Percentiles rank a stretch among this genome's conserved stretches.
Conservation (phyloP, 2,329 filamentous ascomycete genomes). For the Sporothrix globosa region DNA sequence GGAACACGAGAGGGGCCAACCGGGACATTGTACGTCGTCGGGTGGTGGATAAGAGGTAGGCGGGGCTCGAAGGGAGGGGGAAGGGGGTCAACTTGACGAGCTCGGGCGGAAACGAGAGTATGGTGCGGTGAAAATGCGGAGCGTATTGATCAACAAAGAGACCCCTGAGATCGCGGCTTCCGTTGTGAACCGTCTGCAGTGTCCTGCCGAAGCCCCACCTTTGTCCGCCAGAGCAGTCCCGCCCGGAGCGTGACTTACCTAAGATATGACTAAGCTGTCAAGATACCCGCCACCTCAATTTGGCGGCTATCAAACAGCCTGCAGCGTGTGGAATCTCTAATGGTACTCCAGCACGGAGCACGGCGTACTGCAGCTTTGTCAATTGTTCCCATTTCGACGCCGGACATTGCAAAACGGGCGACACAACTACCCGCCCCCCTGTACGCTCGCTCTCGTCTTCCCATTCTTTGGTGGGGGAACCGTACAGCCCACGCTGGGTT, state of each 20-base stretch:
- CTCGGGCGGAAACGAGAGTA: not conserved
- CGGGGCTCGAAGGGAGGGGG: not conserved
- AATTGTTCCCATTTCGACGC: not conserved
- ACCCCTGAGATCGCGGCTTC: not conserved
- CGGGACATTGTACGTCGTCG: slow-evolving; percentile 27
- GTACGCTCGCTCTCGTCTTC: not conserved
- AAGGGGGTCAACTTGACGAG: not conserved
- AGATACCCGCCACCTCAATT: slow-evolving; percentile 25
- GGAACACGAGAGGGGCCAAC: slow-evolving; percentile 66
- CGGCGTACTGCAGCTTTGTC: not conserved
- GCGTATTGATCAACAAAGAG: too few relatives aligned
- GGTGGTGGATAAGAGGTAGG: not conserved
- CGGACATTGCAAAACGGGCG: not conserved
- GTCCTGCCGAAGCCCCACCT: slow-evolving; percentile 1
- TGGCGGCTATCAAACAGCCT: slow-evolving; percentile 9
- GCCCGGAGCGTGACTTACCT: not conserved
- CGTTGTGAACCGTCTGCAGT: not conserved
- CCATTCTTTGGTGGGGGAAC: too few relatives aligned
- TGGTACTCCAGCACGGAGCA: not conserved
- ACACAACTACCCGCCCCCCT: not conserved
- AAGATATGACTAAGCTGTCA: slow-evolving; percentile 7
- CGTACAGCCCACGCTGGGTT: not conserved
- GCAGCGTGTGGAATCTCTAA: slow-evolving; percentile 7
- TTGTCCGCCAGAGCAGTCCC: not conserved
- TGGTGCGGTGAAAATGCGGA: too few relatives aligned